Evolutionary conservation across 163 green algal species (phyloP).

Genomic region (Scenedesmus sp.): DNA sequence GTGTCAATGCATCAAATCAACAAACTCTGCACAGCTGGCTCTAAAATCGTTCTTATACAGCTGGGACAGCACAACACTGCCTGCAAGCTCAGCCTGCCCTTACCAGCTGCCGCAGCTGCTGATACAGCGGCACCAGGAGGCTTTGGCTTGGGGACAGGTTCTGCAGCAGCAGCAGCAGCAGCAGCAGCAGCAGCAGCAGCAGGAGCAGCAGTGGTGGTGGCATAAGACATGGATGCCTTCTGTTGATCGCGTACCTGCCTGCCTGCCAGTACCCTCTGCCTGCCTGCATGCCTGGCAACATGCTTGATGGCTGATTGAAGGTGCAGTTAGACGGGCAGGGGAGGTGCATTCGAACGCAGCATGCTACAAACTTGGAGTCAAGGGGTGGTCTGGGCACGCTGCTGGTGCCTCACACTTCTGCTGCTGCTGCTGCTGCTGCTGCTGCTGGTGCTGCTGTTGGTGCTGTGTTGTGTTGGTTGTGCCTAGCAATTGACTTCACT

Average conservation of each 20-base stretch:
- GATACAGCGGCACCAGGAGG: constrained; percentile 31
- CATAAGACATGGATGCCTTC: not conserved
- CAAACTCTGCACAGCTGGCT: too few relatives aligned
- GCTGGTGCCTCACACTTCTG: not conserved
- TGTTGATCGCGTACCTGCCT: too few relatives aligned
- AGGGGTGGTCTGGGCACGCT: not conserved
- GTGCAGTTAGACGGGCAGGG: too few relatives aligned
- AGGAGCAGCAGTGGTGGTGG: not conserved
- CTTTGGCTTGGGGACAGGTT: not conserved
- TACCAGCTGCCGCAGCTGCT: constrained; percentile 7
- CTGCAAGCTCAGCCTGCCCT: not conserved
- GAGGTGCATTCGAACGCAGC: too few relatives aligned
- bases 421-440: constrained; percentile 4
- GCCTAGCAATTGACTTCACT: not conserved
- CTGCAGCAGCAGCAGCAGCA: constrained; percentile 17
- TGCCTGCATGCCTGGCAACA: too few relatives aligned
- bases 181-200: constrained; percentile 1
- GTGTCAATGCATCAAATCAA: too few relatives aligned
- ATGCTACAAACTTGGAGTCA: too few relatives aligned
- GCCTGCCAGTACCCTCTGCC: too few relatives aligned
- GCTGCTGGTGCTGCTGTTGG: not conserved
- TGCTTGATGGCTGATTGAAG: too few relatives aligned
- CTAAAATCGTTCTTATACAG: too few relatives aligned
- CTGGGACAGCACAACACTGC: too few relatives aligned
- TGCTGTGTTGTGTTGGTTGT: not conserved